These are phyloP conservation scores for Calonectria fujianensis DNA, from an alignment of 2,329 filamentous ascomycete species.

Conservation along the genomic window DNA sequence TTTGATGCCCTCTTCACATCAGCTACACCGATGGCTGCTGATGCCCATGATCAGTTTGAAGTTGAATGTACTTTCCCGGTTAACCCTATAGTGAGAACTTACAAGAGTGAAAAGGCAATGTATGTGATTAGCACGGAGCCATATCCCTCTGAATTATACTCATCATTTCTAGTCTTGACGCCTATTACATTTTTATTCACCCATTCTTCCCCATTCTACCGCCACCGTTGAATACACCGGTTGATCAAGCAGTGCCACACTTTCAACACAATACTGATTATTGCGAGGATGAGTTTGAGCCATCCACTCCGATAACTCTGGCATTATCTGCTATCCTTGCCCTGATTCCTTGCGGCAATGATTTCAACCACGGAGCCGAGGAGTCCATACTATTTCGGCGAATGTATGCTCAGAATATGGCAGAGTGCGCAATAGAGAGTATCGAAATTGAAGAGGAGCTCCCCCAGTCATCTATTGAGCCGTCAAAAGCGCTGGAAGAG, in stretches of 20 bases:
- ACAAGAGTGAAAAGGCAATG: constrained; percentile 7
- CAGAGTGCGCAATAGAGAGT: constrained; percentile 15
- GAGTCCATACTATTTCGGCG: not conserved
- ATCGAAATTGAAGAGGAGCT: constrained; percentile 14
- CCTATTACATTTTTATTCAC: constrained; percentile 14
- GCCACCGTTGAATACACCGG: not conserved
- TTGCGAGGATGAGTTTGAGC: constrained; percentile 1
- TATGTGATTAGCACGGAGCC: not conserved
- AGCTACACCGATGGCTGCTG: not conserved
- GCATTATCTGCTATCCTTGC: constrained; percentile 17
- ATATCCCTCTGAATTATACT: not conserved
- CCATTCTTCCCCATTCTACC: constrained; percentile 21
- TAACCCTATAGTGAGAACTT: not conserved
- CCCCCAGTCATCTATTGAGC: constrained; percentile 7
- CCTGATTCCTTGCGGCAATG: not conserved
- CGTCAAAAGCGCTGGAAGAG: not conserved
- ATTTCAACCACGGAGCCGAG: not conserved
- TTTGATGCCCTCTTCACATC: constrained; percentile 20
- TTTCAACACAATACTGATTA: not conserved
- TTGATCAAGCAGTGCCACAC: not conserved
- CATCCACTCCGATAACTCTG: constrained; percentile 2
- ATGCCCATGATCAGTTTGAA: not conserved
- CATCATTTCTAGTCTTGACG: not conserved
- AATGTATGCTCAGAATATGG: constrained; percentile 14
- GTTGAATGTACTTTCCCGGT: not conserved